Conservation (phyloP, 192 early-diverging fungal species). For the Podila horticola region DNA sequence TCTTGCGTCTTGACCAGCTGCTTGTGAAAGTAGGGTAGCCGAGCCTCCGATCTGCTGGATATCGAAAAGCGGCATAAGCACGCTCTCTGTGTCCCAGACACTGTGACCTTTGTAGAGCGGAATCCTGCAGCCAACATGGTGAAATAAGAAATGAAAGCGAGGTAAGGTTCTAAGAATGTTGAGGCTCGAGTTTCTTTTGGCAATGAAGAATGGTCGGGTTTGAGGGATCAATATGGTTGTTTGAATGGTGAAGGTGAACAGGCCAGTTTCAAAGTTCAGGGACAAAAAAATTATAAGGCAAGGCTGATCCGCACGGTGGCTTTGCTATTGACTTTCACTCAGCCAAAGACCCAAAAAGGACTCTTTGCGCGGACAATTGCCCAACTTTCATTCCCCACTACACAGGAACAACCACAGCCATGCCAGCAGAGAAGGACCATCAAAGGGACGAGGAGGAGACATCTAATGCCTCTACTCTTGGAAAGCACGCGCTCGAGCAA, state of each 20-base stretch:
- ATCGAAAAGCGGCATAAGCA: conserved; percentile 15
- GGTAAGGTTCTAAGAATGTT: no score
- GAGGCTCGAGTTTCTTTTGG: no score
- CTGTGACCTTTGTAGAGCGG: background rate
- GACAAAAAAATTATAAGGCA: background rate
- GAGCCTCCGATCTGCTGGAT: conserved; percentile 2
- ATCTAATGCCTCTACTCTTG: conserved; percentile 3
- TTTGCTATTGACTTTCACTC: conserved; percentile 4
- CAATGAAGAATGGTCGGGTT: no score
- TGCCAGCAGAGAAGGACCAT: conserved; percentile 36
- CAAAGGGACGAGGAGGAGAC: conserved; percentile 4
- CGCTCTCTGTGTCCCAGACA: background rate
- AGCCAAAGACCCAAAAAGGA: no score
- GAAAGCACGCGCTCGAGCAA: conserved; percentile 28
- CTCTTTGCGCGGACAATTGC: no score
- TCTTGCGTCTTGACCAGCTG: conserved; percentile 22
- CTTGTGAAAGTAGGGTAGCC: conserved; percentile 41
- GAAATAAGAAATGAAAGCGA: no score
- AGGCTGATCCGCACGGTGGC: conserved; percentile 5
- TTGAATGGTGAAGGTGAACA: background rate
- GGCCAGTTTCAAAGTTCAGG: background rate
- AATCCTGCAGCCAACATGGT: background rate
- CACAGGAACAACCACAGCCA: background rate
- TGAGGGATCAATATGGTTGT: background rate
- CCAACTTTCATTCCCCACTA: background rate